These are phyloP conservation scores for Leccinum incarnatum DNA, from an alignment of 768 basidiomycete species.

Conservation along the genomic window DNA sequence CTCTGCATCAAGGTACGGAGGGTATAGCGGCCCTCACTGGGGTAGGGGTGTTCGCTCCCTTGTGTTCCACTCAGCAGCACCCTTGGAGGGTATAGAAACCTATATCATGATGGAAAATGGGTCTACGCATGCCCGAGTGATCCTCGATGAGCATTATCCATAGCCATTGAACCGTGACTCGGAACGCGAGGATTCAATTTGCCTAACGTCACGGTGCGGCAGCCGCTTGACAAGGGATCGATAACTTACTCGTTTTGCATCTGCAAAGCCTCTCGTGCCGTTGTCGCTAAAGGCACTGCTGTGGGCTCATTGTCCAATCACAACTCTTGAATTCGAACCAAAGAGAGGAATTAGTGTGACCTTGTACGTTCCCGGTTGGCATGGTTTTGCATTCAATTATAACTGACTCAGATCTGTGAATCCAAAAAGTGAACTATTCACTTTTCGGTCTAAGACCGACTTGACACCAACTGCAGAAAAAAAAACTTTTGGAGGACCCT, in stretches of 20 bases:
- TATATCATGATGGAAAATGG: slow-evolving; percentile 68
- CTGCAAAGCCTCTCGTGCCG: too few relatives aligned
- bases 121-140: slow-evolving; percentile 51
- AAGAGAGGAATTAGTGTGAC: too few relatives aligned
- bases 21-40: slow-evolving; percentile 51
- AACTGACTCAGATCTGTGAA: too few relatives aligned
- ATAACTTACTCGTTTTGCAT: too few relatives aligned
- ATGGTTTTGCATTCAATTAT: neutral
- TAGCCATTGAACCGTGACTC: slow-evolving; percentile 1
- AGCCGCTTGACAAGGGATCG: neutral
- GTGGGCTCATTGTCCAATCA: too few relatives aligned
- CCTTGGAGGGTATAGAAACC: slow-evolving; percentile 47
- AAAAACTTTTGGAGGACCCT: too few relatives aligned
- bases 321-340: too few relatives aligned
- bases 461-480: too few relatives aligned
- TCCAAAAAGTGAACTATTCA: too few relatives aligned
- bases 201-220: neutral
- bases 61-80: slow-evolving; percentile 50
- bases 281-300: too few relatives aligned
- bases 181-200: neutral
- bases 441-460: too few relatives aligned
- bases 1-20: slow-evolving; percentile 54
- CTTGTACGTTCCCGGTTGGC: neutral
- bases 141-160: slow-evolving; percentile 43
- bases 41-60: slow-evolving; percentile 65